phyloP scores from a whole-genome alignment of 2,329 filamentous ascomycete genomes.

The Elsinoe perseae region DNA sequence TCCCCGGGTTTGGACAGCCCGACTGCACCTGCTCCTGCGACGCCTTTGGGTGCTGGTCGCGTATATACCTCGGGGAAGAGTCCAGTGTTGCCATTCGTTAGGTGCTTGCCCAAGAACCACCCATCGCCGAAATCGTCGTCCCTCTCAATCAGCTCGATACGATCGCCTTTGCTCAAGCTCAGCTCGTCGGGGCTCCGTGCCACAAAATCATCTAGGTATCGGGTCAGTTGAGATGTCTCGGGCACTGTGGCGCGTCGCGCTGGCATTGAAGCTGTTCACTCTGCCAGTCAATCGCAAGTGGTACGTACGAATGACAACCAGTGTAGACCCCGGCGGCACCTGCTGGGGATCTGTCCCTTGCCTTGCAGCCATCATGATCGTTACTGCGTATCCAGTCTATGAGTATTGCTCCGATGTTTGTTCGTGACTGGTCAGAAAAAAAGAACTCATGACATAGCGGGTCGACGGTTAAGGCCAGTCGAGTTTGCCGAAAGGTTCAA shows the following conservation, averaged over 20 bases:
- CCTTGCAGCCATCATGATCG: slow-evolving; percentile 17
- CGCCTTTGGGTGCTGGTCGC: slow-evolving; percentile 31
- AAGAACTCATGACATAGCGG: slow-evolving; percentile 14
- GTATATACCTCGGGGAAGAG: slow-evolving; percentile 63
- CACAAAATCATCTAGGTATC: slow-evolving; percentile 71
- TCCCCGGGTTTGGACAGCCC: slow-evolving; percentile 25
- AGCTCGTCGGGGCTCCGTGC: slow-evolving; percentile 91
- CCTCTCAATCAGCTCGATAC: slow-evolving; percentile 73
- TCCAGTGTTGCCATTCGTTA: slow-evolving; percentile 64
- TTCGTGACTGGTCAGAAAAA: slow-evolving; percentile 10
- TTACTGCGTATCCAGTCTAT: background rate
- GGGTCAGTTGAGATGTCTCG: background rate
- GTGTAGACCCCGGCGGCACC: slow-evolving; percentile 33
- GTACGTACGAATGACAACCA: slow-evolving; percentile 62
- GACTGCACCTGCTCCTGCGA: slow-evolving; percentile 28
- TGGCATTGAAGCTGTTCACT: background rate
- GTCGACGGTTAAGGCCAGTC: slow-evolving; percentile 1
- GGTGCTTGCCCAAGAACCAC: slow-evolving; percentile 71
- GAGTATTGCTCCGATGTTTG: background rate
- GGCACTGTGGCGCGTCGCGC: background rate
- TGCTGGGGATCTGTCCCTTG: slow-evolving; percentile 17
- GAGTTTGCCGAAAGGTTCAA: slow-evolving; percentile 9
- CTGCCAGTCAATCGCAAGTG: background rate
- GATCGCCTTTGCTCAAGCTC: slow-evolving; percentile 74
- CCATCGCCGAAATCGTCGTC: slow-evolving; percentile 86